Evolutionary conservation across 2,329 filamentous ascomycete genomes (phyloP).

Genomic region (Neobulgaria alba): DNA sequence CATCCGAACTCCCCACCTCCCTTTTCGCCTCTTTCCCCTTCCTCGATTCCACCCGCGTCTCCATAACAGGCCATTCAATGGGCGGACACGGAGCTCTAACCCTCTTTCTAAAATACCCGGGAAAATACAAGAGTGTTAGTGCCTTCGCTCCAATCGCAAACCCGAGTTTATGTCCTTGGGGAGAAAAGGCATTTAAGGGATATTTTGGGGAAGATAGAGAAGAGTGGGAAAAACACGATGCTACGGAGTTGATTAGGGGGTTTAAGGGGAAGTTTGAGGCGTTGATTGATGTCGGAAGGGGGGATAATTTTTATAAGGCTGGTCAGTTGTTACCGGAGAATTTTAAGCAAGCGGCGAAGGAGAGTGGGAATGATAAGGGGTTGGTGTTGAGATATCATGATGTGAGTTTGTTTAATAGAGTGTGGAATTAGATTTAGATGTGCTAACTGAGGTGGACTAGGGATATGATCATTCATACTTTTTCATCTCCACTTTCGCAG

Average conservation of each 20-base stretch:
- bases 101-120: conserved; percentile 84
- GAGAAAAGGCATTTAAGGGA: conserved; percentile 85
- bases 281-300: conserved; percentile 87
- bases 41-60: conserved; percentile 63
- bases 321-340: conserved; percentile 91
- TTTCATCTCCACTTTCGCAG: conserved; percentile 85
- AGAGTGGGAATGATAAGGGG: conserved; percentile 60
- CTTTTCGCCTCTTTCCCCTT: conserved; percentile 65
- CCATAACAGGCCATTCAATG: conserved; percentile 94
- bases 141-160: conserved; percentile 89
- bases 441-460: conserved; percentile 31
- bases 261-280: conserved; percentile 65
- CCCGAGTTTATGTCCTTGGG: conserved; percentile 81
- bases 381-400: conserved; percentile 77
- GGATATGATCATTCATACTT: conserved; percentile 97
- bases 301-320: conserved; percentile 94
- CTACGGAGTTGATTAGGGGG: conserved; percentile 75
- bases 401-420: conserved; percentile 33
- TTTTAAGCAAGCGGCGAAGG: conserved; percentile 69
- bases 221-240: conserved; percentile 84
- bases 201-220: conserved; percentile 75
- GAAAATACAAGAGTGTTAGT: conserved; percentile 78
- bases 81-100: conserved; percentile 93
- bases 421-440: not conserved
- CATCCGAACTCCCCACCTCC: conserved; percentile 71